Base-by-base conservation (phyloP, 371 early-diverging fungal species). In the Mucor indicus region DNA sequence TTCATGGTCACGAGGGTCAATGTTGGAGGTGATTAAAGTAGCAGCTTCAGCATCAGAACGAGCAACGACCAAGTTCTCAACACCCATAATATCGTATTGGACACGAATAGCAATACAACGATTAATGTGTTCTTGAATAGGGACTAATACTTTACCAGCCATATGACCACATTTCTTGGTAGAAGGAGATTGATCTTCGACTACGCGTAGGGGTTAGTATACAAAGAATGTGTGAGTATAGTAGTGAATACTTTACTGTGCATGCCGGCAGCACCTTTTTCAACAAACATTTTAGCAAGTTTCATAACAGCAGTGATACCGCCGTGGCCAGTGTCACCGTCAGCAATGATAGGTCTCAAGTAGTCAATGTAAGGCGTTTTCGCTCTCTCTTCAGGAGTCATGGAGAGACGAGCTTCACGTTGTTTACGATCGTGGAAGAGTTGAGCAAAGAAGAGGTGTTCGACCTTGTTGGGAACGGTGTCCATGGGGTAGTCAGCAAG, bases 141-240 rank as follows among this genome's bases (percentile, higher is more conserved):
- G 95, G 11, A 98, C 98, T 23, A 98, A 75, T 24, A 98, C 98
- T 75, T 98, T 98, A 53, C 98, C 98, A 35, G 95, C 96, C 95
- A 98, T 94, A 75, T 98, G 98, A 15, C 98, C 96, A 70, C 98
- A 98, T 84, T 98, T 98, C 71, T 98, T 98, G 55, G 94, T 94
- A 48, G 92, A 90, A 15, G 96, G 87, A 48, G 92, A 88, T 73
- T 91, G 91, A 72, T 98, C 98, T 73, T 98, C 98, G 46, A 96
- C 72, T 70, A 52, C n/a, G n/a, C n/a, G n/a, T n/a, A n/a, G n/a
- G n/a, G n/a, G n/a, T n/a, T n/a, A n/a, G n/a, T n/a, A n/a, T n/a
- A n/a, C n/a, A n/a, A n/a, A 20, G 20, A 16, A n/a, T n/a, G n/a
- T n/a, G n/a, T n/a, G n/a, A n/a, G n/a, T n/a, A n/a, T n/a, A n/a